Evolutionary conservation across 2,329 filamentous ascomycete species (phyloP), one percentile per base, ranked within the genome.

Genomic region (Exophiala sp.): DNA sequence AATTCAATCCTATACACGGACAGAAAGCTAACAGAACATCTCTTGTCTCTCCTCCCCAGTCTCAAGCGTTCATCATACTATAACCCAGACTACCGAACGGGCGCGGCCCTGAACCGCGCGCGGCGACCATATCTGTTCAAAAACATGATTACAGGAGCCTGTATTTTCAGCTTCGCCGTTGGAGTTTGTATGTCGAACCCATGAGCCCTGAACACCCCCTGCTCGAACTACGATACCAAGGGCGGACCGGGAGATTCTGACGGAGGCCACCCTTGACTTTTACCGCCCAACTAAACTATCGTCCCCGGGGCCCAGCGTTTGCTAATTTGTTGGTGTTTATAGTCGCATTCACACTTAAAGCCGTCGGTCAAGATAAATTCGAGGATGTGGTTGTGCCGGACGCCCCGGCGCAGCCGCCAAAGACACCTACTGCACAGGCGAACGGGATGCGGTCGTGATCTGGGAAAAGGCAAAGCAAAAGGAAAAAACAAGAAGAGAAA

Each of bases 291-390:
- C n/a, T n/a, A n/a, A n/a, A n/a, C n/a, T n/a, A n/a, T n/a, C n/a
- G n/a, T n/a, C n/a, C n/a, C n/a, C n/a, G n/a, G n/a, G n/a, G n/a
- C n/a, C n/a, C n/a, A n/a, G n/a, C n/a, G n/a, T n/a, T n/a, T n/a
- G 34, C 2, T 9, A 34, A 13, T 34, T 34, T 9, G 18, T 29
- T 18, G 19, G n/a, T 4, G 16, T 42, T 37, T 19, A 18, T 53
- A 86, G 83, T 86, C 65, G 71, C 77, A 47, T 86, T 80, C 67
- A 87, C 83, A 35, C 85, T 98, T 65, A 80, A 76, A 59, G 88
- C 88, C 47, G 86, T 98, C 64, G 88, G 91, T 37, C 93, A 97
- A 70, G 93, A 97, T 69, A 88, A 96, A 60, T 98, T 98, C 72
- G 87, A 90, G 50, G 93, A 98, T 66, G 90, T 97, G 62, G 83